These are phyloP conservation scores for Talaromyces liani DNA, from an alignment of 495 filamentous ascomycete species.

Conservation along the genomic window DNA sequence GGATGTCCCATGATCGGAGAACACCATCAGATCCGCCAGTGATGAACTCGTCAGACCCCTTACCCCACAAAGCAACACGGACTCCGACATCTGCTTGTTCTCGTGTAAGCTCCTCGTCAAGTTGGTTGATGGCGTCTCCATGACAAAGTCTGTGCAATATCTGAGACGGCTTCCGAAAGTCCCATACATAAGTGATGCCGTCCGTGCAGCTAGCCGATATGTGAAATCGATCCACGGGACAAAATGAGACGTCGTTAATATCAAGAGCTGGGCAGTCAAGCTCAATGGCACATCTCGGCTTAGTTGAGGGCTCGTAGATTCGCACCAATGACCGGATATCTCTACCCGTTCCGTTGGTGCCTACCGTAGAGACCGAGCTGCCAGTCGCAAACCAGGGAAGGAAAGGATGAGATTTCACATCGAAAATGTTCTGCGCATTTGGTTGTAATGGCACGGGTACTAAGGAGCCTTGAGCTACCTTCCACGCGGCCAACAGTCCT, in stretches of 20 bases:
- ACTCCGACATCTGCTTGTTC: constrained; percentile 76
- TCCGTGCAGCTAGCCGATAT: constrained; percentile 81
- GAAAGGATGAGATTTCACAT: constrained; percentile 68
- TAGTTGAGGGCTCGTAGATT: constrained; percentile 36
- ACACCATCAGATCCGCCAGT: constrained; percentile 88
- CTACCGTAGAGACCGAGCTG: constrained; percentile 38
- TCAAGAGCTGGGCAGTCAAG: constrained; percentile 72
- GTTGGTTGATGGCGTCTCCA: constrained; percentile 56
- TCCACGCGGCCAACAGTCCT: constrained; percentile 73
- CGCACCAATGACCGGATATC: constrained; percentile 43
- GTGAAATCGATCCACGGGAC: constrained; percentile 43
- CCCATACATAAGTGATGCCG: constrained; percentile 79
- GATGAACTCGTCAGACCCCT: constrained; percentile 61
- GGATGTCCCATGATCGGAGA: constrained; percentile 80
- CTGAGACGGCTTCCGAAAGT: constrained; percentile 48
- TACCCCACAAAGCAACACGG: constrained; percentile 73
- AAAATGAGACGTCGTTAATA: constrained; percentile 73
- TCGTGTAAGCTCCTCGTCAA: constrained; percentile 43
- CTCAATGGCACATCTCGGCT: constrained; percentile 22
- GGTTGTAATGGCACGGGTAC: constrained; percentile 35
- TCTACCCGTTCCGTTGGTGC: constrained; percentile 20
- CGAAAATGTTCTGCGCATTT: constrained; percentile 67
- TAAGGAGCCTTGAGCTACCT: constrained; percentile 41
- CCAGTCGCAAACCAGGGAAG: constrained; percentile 52
- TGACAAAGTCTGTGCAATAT: constrained; percentile 65